Percentiles rank a stretch among this genome's conserved stretches.
Conservation (phyloP, 2,329 filamentous ascomycete genomes). For the Calonectria naviculata region DNA sequence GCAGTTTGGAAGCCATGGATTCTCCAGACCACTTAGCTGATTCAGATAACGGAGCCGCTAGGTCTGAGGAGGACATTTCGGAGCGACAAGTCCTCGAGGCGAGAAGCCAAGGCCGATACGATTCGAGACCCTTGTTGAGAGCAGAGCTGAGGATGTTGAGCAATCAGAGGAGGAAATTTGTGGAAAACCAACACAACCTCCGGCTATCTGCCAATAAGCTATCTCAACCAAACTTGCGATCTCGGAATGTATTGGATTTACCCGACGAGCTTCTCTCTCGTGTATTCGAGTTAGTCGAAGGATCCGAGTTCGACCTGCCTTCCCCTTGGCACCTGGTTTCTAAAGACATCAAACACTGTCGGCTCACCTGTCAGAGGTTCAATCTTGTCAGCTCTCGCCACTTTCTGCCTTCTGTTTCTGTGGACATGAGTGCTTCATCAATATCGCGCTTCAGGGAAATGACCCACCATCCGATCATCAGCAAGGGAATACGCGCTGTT, state of each 20-base stretch:
- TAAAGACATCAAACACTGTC: background rate
- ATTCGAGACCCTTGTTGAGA: too few relatives aligned
- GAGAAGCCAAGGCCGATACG: too few relatives aligned
- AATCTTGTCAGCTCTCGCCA: background rate
- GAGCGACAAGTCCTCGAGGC: too few relatives aligned
- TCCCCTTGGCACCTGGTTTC: background rate
- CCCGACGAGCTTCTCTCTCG: background rate
- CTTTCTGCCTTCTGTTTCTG: background rate
- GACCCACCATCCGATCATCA: background rate
- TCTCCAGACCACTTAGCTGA: too few relatives aligned
- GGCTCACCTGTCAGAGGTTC: background rate
- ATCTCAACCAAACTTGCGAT: too few relatives aligned
- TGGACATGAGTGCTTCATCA: background rate
- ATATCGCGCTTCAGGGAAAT: background rate
- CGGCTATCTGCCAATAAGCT: too few relatives aligned
- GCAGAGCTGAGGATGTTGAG: too few relatives aligned
- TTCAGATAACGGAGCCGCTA: too few relatives aligned
- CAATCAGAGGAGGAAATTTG: too few relatives aligned
- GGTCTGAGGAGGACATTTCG: too few relatives aligned
- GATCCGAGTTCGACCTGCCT: background rate
- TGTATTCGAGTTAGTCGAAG: background rate
- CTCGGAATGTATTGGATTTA: background rate
- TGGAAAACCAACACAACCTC: too few relatives aligned
- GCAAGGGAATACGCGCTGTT: background rate
- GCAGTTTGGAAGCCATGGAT: too few relatives aligned